Conservation (phyloP, 345 rosid genomes). For the Lumnitzera littorea region DNA sequence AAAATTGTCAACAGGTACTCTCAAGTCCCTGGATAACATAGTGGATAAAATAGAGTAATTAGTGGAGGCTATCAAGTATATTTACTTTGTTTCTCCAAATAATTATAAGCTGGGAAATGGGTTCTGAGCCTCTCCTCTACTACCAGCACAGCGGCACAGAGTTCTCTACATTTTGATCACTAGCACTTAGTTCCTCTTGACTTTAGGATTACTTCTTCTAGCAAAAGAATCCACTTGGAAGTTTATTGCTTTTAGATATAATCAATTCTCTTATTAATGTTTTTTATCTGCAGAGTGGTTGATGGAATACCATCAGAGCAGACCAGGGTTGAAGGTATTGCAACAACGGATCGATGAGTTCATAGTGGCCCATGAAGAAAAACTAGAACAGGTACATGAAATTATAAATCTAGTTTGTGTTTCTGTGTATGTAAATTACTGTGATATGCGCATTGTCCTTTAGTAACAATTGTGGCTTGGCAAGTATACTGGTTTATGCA, state of each 20-base stretch:
- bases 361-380: slow-evolving; percentile 58
- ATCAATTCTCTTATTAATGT: slow-evolving; percentile 11
- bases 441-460: not conserved
- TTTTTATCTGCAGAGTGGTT: slow-evolving; percentile 64
- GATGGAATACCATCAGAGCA: slow-evolving; percentile 54
- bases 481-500: too few species aligned
- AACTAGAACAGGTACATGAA: slow-evolving; percentile 58
- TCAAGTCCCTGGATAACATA: not conserved
- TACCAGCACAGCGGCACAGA: too few species aligned
- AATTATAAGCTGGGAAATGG: not conserved
- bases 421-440: not conserved
- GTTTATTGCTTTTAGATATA: slow-evolving; percentile 1
- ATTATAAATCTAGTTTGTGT: not conserved
- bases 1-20: not conserved
- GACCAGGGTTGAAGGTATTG: slow-evolving; percentile 67
- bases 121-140: too few species aligned
- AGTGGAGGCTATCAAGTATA: too few species aligned
- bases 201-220: not conserved
- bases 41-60: not conserved
- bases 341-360: slow-evolving; percentile 83
- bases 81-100: not conserved
- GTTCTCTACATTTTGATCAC: too few species aligned
- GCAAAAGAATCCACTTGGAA: not conserved
- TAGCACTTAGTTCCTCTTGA: too few species aligned
- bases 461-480: too few species aligned